phyloP scores from a whole-genome alignment of 768 basidiomycete genomes.

The Pleurotus cornucopiae region DNA sequence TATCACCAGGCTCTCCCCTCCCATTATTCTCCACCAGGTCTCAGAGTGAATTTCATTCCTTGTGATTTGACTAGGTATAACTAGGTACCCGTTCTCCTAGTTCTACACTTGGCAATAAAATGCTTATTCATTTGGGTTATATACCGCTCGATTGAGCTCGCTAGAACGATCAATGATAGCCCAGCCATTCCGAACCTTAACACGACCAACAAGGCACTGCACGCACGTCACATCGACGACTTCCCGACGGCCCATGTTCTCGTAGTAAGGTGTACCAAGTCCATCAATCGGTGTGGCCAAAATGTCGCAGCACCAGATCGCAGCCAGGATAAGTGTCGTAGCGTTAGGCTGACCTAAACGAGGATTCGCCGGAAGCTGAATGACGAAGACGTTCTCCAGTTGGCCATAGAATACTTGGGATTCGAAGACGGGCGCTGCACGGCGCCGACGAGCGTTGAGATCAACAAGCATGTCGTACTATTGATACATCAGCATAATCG shows the following conservation, averaged over 20 bases:
- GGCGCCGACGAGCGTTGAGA: constrained; percentile 13
- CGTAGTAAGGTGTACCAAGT: constrained; percentile 19
- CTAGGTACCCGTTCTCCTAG: no score
- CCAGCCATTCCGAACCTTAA: constrained; percentile 16
- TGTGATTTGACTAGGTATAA: no score
- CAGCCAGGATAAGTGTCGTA: constrained; percentile 19
- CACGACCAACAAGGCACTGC: constrained; percentile 22
- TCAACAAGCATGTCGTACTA: constrained; percentile 31
- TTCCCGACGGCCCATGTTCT: constrained; percentile 13
- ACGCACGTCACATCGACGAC: constrained; percentile 23
- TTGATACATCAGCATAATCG: constrained; percentile 1
- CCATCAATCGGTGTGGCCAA: not conserved
- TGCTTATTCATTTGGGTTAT: not conserved
- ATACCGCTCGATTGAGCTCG: not conserved
- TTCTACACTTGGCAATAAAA: not conserved
- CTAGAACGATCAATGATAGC: constrained; percentile 19
- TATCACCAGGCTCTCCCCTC: no score
- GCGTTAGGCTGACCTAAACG: constrained; percentile 12
- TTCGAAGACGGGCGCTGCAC: constrained; percentile 10
- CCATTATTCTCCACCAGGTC: no score
- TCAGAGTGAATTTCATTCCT: no score
- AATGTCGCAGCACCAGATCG: constrained; percentile 16
- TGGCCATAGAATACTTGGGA: constrained; percentile 26
- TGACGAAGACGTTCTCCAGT: constrained; percentile 23
- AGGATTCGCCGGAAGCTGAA: constrained; percentile 16